These are phyloP conservation scores for Laguncularia racemosa DNA, from an alignment of 345 rosid genomes.

Conservation along the genomic window DNA sequence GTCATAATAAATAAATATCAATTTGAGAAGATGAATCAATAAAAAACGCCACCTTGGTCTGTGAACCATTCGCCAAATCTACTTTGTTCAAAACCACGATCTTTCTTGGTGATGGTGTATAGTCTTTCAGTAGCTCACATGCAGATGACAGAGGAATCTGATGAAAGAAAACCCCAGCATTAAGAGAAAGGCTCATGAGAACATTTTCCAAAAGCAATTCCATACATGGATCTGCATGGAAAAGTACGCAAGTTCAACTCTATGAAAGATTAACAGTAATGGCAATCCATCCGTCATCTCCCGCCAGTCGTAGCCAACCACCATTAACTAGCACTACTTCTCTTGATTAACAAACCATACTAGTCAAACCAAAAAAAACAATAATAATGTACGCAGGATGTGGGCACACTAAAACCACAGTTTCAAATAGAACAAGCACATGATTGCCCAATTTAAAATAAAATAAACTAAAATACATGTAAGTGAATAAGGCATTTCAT, in stretches of 20 bases:
- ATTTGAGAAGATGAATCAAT: background rate
- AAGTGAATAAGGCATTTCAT: slow-evolving; percentile 26
- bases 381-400: too few species aligned
- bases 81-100: slow-evolving; percentile 67
- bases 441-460: background rate
- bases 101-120: slow-evolving; percentile 18
- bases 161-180: background rate
- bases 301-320: too few species aligned
- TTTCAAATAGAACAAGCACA: background rate
- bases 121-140: slow-evolving; percentile 34
- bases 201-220: too few species aligned
- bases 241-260: too few species aligned
- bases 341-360: too few species aligned
- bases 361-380: too few species aligned
- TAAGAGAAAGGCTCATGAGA: background rate
- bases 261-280: too few species aligned
- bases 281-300: too few species aligned
- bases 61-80: slow-evolving; percentile 59
- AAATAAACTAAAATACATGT: background rate
- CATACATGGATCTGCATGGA: too few species aligned
- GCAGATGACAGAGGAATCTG: slow-evolving; percentile 66
- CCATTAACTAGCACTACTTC: too few species aligned
- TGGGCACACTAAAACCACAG: too few species aligned
- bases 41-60: slow-evolving; percentile 21
- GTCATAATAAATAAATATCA: too few species aligned